Evolutionary conservation across 202 grass and related monocot genomes (phyloP).

Genomic region (Panicum virgatum): DNA sequence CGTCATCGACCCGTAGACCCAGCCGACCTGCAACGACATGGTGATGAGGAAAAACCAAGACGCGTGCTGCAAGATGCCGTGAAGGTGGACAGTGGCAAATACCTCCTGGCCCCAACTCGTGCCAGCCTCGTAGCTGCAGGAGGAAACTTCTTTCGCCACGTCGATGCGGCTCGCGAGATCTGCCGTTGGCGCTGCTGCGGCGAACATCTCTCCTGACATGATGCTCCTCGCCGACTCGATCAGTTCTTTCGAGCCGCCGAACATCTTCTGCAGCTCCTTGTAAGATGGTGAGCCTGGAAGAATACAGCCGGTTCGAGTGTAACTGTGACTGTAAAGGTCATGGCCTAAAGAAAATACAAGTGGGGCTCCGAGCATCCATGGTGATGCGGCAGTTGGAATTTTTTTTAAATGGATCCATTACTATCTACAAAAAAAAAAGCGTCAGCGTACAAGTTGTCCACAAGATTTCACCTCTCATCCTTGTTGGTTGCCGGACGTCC

Average conservation of each 20-base stretch:
- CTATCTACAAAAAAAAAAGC: neutral
- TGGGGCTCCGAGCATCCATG: too few relatives aligned
- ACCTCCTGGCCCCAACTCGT: slow-evolving; percentile 66
- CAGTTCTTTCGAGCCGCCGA: slow-evolving; percentile 44
- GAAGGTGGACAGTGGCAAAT: neutral
- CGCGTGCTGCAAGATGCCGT: neutral
- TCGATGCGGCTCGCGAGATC: slow-evolving; percentile 19
- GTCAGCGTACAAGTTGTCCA: neutral
- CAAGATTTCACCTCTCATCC: neutral
- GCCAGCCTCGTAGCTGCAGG: slow-evolving; percentile 48
- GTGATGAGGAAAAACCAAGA: neutral
- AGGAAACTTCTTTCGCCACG: slow-evolving; percentile 40
- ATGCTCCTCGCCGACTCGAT: slow-evolving; percentile 33
- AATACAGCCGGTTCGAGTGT: neutral
- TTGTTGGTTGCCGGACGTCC: neutral
- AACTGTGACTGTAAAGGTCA: too few relatives aligned
- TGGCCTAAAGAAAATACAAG: too few relatives aligned
- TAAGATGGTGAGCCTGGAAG: slow-evolving; percentile 35
- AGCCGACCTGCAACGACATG: slow-evolving; percentile 51
- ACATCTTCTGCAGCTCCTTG: slow-evolving; percentile 44
- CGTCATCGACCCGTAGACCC: slow-evolving; percentile 67
- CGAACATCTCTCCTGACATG: neutral
- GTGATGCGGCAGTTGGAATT: neutral
- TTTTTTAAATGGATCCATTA: neutral
- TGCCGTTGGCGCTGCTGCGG: neutral